These are phyloP conservation scores for Meira nashicola DNA, from an alignment of 1,284 basidiomycete species.

Conservation along the genomic window DNA sequence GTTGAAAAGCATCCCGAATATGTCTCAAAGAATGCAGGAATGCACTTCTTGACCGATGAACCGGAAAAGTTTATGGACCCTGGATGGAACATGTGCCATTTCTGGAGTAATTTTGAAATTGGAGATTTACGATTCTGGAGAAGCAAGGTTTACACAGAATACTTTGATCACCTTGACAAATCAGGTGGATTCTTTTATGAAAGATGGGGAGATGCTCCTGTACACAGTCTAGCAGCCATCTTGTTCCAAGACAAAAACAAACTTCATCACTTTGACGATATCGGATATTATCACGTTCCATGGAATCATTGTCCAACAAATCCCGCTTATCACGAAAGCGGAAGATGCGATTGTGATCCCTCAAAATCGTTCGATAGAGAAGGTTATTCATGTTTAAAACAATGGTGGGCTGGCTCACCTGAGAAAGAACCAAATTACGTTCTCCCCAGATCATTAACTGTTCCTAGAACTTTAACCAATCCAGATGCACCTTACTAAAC, in stretches of 20 bases:
- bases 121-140: conserved; percentile 69
- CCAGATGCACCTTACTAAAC: background rate
- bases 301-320: conserved; percentile 41
- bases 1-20: conserved; percentile 65
- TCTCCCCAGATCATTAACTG: background rate
- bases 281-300: conserved; percentile 44
- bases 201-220: conserved; percentile 78
- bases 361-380: conserved; percentile 36
- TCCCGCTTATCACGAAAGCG: conserved; percentile 37
- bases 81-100: conserved; percentile 69
- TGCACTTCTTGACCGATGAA: conserved; percentile 72
- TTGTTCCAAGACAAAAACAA: conserved; percentile 35
- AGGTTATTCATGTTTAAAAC: conserved; percentile 36
- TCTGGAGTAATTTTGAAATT: conserved; percentile 65
- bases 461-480: background rate
- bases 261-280: conserved; percentile 44
- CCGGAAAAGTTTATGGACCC: conserved; percentile 61
- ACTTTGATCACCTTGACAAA: conserved; percentile 71
- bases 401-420: conserved; percentile 20
- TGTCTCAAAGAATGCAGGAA: conserved; percentile 66
- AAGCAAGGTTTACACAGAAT: conserved; percentile 68
- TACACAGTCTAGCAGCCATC: conserved; percentile 50
- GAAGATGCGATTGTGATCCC: conserved; percentile 45
- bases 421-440: conserved; percentile 7
- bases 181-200: conserved; percentile 63